phyloP scores from a whole-genome alignment of 2,329 filamentous ascomycete genomes.

The Stagonosporopsis chrysanthemi region DNA sequence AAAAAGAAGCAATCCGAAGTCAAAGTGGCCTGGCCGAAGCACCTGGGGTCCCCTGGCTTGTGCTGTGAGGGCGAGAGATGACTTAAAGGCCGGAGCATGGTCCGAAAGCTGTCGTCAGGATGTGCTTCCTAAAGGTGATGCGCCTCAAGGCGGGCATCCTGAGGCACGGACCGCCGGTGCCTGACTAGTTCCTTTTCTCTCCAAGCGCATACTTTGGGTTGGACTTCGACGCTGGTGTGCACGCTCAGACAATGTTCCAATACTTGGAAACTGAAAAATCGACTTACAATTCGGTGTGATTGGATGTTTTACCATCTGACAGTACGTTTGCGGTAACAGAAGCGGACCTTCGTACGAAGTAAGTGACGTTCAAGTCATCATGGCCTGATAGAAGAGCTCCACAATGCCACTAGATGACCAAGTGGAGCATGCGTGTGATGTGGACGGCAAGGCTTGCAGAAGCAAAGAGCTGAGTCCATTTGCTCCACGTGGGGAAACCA shows the following conservation, averaged over 20 bases:
- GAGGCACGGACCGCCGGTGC: background rate
- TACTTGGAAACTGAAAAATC: background rate
- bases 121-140: background rate
- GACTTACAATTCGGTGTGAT: constrained; percentile 1
- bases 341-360: background rate
- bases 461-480: constrained; percentile 5
- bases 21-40: constrained; percentile 3
- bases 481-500: constrained; percentile 8
- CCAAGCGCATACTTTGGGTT: constrained; percentile 4
- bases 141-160: background rate
- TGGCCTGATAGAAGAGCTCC: background rate
- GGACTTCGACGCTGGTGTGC: background rate
- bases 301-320: constrained; percentile 1
- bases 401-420: background rate
- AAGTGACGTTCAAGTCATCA: background rate
- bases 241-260: background rate
- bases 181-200: constrained; percentile 11
- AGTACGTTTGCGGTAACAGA: constrained; percentile 3
- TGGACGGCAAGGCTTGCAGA: constrained; percentile 17
- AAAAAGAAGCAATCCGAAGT: background rate
- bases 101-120: constrained; percentile 5
- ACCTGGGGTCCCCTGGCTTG: constrained; percentile 3
- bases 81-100: constrained; percentile 10
- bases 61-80: constrained; percentile 9
- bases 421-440: background rate